Evolutionary conservation across 208 protist species (phyloP).

Genomic region (Leishmania tropica): DNA sequence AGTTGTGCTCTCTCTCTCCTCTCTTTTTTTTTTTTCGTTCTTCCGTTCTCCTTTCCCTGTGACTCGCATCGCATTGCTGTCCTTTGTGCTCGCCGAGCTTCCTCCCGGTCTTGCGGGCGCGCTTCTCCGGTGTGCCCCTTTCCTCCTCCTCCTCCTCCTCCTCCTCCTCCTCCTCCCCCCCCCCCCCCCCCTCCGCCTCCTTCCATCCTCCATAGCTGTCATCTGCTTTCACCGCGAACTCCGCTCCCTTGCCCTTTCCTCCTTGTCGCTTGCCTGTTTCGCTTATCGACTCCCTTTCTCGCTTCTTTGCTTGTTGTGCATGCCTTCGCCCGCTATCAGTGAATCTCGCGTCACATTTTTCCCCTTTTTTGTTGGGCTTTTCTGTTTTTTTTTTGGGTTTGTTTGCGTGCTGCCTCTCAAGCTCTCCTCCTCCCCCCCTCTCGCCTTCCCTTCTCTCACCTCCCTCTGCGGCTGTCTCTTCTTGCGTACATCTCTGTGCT

Average conservation of each 20-base stretch:
- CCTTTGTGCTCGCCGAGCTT: neutral
- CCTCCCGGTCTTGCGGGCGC: neutral
- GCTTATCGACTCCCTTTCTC: neutral
- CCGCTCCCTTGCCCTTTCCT: neutral
- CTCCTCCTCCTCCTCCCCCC: too few species aligned
- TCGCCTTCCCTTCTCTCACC: neutral
- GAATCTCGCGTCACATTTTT: neutral
- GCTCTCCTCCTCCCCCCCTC: neutral
- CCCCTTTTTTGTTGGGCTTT: neutral
- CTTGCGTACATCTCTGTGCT: too few species aligned
- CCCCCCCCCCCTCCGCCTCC: too few species aligned
- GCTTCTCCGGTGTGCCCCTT: neutral
- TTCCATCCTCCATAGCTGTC: too few species aligned
- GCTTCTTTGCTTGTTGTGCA: neutral
- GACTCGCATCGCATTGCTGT: neutral
- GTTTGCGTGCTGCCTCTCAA: neutral
- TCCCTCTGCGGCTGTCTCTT: neutral
- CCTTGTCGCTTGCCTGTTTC: neutral
- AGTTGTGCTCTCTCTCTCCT: too few species aligned
- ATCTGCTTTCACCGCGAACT: too few species aligned
- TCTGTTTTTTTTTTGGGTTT: neutral
- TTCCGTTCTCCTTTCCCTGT: neutral
- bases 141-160: too few species aligned
- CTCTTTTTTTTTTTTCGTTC: neutral
- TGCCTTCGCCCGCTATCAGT: neutral